These are phyloP conservation scores for Fusarium duplospermum DNA, from an alignment of 2,329 filamentous ascomycete genomes.

Conservation along the genomic window DNA sequence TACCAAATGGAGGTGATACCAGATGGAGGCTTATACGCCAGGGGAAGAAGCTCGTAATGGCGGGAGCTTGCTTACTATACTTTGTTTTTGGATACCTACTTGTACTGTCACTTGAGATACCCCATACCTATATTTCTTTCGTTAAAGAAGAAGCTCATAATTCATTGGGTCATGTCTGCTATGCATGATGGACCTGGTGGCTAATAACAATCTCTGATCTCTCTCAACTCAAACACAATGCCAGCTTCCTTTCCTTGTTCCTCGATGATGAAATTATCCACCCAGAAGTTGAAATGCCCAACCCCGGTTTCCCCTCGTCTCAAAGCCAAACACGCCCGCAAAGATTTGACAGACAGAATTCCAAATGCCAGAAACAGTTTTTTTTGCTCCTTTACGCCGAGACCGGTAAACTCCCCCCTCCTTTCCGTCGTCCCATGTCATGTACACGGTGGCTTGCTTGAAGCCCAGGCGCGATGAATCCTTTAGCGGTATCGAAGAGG, in stretches of 20 bases:
- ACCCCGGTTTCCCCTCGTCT: neutral
- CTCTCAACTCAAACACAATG: neutral
- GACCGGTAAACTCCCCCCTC: neutral
- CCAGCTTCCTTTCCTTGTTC: neutral
- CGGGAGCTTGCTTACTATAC: conserved; percentile 22
- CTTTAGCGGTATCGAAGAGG: neutral
- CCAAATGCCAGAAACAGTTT: neutral
- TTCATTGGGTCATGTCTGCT: conserved; percentile 10
- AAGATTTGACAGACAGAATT: conserved; percentile 1
- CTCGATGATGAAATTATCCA: neutral
- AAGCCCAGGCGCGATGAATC: neutral
- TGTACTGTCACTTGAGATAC: conserved; percentile 46
- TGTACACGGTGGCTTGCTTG: neutral
- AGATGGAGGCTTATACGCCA: conserved; percentile 5
- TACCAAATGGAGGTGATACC: neutral
- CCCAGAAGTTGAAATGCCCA: neutral
- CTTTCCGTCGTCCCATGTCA: neutral
- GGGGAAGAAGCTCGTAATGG: conserved; percentile 32
- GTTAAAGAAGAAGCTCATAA: conserved; percentile 39
- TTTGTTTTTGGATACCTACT: conserved; percentile 33
- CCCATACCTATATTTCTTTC: conserved; percentile 43
- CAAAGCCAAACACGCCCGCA: neutral
- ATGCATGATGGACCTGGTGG: conserved; percentile 22
- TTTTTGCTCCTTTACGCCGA: neutral
- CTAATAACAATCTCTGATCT: conserved; percentile 21